Conservation (phyloP, 1,284 basidiomycete genomes). For the Ustilago crameri region DNA sequence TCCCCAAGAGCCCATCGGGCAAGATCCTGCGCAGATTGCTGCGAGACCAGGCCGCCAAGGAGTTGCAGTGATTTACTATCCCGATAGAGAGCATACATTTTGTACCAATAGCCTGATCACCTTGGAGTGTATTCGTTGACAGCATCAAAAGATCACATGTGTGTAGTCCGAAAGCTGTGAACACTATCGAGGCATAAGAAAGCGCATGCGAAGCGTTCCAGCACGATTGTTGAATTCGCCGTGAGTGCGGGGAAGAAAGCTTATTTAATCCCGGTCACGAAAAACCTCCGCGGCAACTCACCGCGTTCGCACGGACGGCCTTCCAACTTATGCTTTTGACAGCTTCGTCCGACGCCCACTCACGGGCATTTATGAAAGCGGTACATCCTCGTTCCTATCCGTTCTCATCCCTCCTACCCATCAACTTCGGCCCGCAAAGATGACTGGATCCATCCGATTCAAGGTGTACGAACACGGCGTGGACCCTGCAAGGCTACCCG, state of each 20-base stretch:
- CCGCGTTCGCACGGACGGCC: conserved; percentile 1
- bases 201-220: too few species aligned
- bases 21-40: conserved; percentile 65
- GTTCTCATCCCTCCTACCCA: too few species aligned
- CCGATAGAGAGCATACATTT: neutral
- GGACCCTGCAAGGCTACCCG: conserved; percentile 20
- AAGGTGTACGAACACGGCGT: conserved; percentile 13
- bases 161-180: too few species aligned
- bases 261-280: too few species aligned
- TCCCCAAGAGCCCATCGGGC: conserved; percentile 65
- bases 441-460: conserved; percentile 10
- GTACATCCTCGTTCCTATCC: too few species aligned
- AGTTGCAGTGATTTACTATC: conserved; percentile 17
- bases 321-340: neutral
- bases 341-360: too few species aligned
- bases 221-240: too few species aligned
- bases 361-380: too few species aligned
- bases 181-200: too few species aligned
- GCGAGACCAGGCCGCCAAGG: conserved; percentile 50
- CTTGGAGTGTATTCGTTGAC: neutral
- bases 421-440: too few species aligned
- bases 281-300: conserved; percentile 12
- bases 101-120: neutral
- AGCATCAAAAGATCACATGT: too few species aligned
- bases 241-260: too few species aligned